Evolutionary conservation across 2,329 filamentous ascomycete species (phyloP).

Genomic region (Fusarium longipes): DNA sequence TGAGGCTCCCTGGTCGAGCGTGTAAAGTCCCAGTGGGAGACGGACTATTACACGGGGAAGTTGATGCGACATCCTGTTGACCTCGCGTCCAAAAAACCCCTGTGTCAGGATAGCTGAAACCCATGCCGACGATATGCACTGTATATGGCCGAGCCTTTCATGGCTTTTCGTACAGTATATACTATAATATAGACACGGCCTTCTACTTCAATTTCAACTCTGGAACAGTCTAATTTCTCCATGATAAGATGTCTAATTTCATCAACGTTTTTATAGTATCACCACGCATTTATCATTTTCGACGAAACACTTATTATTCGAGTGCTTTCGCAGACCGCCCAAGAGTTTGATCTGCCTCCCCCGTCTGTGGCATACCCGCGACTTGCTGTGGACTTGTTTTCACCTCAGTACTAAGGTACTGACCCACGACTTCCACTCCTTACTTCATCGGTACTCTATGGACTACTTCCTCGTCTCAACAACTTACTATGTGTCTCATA

Average conservation of each 20-base stretch:
- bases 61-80: slow-evolving; percentile 31
- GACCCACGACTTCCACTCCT: not conserved
- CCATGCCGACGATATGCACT: slow-evolving; percentile 41
- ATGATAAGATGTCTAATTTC: slow-evolving; percentile 44
- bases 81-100: slow-evolving; percentile 32
- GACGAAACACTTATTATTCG: slow-evolving; percentile 1
- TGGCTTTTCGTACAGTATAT: slow-evolving; percentile 12
- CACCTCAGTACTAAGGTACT: too few species aligned
- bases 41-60: slow-evolving; percentile 35
- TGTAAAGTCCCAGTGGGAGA: slow-evolving; percentile 30
- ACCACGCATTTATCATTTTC: slow-evolving; percentile 15
- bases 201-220: slow-evolving; percentile 29
- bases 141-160: too few species aligned
- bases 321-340: slow-evolving; percentile 32
- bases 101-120: slow-evolving; percentile 7
- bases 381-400: slow-evolving; percentile 31
- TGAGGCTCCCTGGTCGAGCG: slow-evolving; percentile 41
- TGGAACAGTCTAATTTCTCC: slow-evolving; percentile 47
- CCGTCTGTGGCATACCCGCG: slow-evolving; percentile 45
- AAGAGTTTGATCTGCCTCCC: slow-evolving; percentile 23
- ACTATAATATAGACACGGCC: slow-evolving; percentile 34
- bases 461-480: slow-evolving; percentile 28
- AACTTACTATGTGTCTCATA: slow-evolving; percentile 7
- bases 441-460: not conserved
- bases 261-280: slow-evolving; percentile 43